Percentiles rank a stretch among this genome's conserved stretches.
phyloP scores from a whole-genome alignment of 2,329 filamentous ascomycete species.

The Fusarium sp. region DNA sequence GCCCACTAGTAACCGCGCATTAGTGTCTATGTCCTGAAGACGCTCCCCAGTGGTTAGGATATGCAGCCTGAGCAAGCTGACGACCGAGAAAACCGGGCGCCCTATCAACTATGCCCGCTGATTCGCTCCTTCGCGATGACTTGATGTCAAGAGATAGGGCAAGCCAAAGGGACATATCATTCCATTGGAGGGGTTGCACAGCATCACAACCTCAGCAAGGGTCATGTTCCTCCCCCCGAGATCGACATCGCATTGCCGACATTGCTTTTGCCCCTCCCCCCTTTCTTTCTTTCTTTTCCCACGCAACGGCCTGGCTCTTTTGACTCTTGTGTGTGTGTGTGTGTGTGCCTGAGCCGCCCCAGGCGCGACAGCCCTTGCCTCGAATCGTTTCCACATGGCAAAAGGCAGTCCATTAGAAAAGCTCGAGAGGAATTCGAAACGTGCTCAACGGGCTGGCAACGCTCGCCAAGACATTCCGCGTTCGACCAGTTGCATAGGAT shows the following conservation, averaged over 20 bases:
- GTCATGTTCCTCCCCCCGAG: slow-evolving; percentile 13
- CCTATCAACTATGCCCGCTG: neutral
- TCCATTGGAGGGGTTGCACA: slow-evolving; percentile 8
- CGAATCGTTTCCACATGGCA: slow-evolving; percentile 9
- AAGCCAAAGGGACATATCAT: slow-evolving; percentile 13
- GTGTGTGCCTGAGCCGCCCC: neutral
- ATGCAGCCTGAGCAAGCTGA: neutral
- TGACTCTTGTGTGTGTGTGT: neutral
- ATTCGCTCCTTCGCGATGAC: neutral
- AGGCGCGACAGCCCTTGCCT: slow-evolving; percentile 14
- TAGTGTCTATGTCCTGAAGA: neutral
- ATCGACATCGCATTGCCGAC: slow-evolving; percentile 29
- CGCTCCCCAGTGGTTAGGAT: neutral
- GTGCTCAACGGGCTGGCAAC: neutral
- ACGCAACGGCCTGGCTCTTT: slow-evolving; percentile 7
- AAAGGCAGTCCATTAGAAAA: slow-evolving; percentile 9
- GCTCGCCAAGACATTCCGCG: neutral
- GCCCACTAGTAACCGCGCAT: neutral
- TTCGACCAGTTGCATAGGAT: neutral
- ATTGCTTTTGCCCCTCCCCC: slow-evolving; percentile 13
- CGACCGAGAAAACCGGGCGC: neutral
- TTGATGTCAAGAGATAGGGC: neutral
- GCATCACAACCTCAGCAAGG: slow-evolving; percentile 17
- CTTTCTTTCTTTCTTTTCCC: slow-evolving; percentile 13
- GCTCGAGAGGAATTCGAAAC: neutral